Evolutionary conservation across 352 stramenopile species (phyloP).

Genomic region (Phytophthora pluvialis): DNA sequence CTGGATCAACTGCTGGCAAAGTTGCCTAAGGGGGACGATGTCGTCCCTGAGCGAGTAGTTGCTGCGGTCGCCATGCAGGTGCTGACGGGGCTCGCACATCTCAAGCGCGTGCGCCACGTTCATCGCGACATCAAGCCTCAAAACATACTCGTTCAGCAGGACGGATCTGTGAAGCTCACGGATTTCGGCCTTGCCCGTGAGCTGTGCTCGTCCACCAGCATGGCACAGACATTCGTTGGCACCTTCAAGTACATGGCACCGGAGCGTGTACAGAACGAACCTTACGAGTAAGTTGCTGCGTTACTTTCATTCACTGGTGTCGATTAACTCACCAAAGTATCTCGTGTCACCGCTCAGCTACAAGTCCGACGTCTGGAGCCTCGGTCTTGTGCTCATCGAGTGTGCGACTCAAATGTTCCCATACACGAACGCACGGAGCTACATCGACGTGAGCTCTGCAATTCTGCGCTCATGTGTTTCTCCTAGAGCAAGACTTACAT

Average conservation of each 20-base stretch:
- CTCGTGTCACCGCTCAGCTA: slow-evolving; percentile 44
- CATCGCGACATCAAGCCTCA: slow-evolving; percentile 95
- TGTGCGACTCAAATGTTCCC: slow-evolving; percentile 66
- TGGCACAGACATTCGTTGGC: slow-evolving; percentile 90
- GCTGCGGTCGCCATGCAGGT: slow-evolving; percentile 69
- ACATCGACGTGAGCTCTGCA: slow-evolving; percentile 63
- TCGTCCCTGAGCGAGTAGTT: slow-evolving; percentile 57
- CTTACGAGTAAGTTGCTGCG: slow-evolving; percentile 58
- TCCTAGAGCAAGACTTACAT: not conserved
- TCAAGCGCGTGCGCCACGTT: slow-evolving; percentile 81
- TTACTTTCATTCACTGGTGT: not conserved
- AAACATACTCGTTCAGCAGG: slow-evolving; percentile 90
- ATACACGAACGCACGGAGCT: slow-evolving; percentile 57
- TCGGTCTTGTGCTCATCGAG: slow-evolving; percentile 79
- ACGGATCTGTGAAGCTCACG: slow-evolving; percentile 83
- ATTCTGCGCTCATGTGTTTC: not conserved
- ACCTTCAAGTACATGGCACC: slow-evolving; percentile 95
- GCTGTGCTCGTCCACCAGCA: slow-evolving; percentile 70
- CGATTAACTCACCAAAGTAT: not conserved
- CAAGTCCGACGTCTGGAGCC: slow-evolving; percentile 82
- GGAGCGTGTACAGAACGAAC: slow-evolving; percentile 88
- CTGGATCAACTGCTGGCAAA: slow-evolving; percentile 47
- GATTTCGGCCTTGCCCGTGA: slow-evolving; percentile 80
- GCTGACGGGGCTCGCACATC: slow-evolving; percentile 60
- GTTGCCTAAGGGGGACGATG: slow-evolving; percentile 14